These are phyloP conservation scores for Trichosphaerium sp. DNA, from an alignment of 78 protist species.

Conservation along the genomic window DNA sequence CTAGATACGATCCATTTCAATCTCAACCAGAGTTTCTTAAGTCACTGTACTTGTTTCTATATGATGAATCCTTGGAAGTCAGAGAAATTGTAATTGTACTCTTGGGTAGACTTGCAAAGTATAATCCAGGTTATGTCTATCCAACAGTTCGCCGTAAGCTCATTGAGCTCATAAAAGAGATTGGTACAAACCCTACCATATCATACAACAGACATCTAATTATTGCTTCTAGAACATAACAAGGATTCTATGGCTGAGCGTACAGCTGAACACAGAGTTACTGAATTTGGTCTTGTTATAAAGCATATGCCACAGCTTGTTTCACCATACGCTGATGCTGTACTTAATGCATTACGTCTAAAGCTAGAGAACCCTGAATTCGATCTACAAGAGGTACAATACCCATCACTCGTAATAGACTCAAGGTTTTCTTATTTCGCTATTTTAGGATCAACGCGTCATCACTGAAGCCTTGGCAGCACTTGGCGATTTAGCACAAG, in stretches of 20 bases:
- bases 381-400: background rate
- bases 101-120: constrained; percentile 73
- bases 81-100: constrained; percentile 63
- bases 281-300: constrained; percentile 64
- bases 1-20: constrained; percentile 57
- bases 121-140: constrained; percentile 88
- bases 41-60: constrained; percentile 49
- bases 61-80: constrained; percentile 65
- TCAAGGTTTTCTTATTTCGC: no score
- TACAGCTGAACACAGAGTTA: constrained; percentile 51
- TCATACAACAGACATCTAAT: background rate
- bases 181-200: constrained; percentile 11
- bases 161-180: constrained; percentile 78
- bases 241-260: constrained; percentile 55
- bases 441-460: constrained; percentile 40
- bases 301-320: constrained; percentile 43
- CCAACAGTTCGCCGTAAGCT: constrained; percentile 85
- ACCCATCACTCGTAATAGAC: background rate
- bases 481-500: constrained; percentile 73
- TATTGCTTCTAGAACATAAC: constrained; percentile 19
- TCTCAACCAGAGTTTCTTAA: constrained; percentile 68
- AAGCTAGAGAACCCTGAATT: constrained; percentile 25
- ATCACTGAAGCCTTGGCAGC: constrained; percentile 48
- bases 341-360: constrained; percentile 61
- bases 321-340: constrained; percentile 74